Percentiles rank a stretch among this genome's conserved stretches.
These are phyloP conservation scores for Hibiscus syriacus DNA, from an alignment of 345 rosid species.

Conservation along the genomic window DNA sequence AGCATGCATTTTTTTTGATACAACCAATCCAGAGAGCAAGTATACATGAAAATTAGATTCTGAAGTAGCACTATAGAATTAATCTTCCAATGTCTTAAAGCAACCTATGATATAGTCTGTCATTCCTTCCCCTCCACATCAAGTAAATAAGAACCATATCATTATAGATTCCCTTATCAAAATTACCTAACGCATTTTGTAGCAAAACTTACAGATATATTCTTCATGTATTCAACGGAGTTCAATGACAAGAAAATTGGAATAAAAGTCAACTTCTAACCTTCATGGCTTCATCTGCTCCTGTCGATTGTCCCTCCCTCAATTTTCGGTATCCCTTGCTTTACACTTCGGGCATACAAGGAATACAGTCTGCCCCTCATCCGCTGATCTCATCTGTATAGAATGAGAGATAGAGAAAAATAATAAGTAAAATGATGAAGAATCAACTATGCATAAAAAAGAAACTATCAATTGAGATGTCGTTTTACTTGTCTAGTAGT, in stretches of 20 bases:
- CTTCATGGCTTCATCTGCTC: neutral
- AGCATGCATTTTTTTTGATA: neutral
- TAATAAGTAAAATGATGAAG: neutral
- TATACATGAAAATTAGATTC: neutral
- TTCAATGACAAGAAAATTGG: neutral
- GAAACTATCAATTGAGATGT: neutral
- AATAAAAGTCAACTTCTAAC: neutral
- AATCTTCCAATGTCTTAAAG: neutral
- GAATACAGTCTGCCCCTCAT: conserved; percentile 41
- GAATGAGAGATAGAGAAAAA: neutral
- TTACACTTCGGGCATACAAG: conserved; percentile 23
- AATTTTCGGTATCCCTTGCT: neutral
- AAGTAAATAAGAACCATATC: neutral
- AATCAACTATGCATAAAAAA: neutral
- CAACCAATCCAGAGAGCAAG: neutral
- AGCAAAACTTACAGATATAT: neutral
- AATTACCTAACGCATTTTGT: neutral
- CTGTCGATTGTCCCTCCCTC: neutral
- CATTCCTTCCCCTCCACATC: neutral
- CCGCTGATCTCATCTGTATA: conserved; percentile 42
- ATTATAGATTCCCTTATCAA: neutral
- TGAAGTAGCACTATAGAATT: neutral
- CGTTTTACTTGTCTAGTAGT: conserved; percentile 31
- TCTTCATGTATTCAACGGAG: neutral
- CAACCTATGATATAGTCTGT: neutral